phyloP scores from a whole-genome alignment of 176 grass and related monocot species.

The Lolium perenne region DNA sequence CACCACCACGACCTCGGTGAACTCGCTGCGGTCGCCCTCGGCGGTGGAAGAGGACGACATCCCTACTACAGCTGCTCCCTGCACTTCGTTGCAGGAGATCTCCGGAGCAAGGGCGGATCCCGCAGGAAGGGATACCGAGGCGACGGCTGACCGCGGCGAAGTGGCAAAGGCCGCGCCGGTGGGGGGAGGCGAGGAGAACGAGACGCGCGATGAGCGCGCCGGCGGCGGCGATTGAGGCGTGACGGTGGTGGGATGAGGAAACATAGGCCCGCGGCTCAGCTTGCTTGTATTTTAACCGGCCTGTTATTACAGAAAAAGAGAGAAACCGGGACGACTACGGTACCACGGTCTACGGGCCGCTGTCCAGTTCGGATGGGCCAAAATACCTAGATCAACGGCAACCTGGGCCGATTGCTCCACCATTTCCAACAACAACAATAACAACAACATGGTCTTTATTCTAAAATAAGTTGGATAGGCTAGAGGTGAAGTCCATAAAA shows the following conservation, averaged over 20 bases:
- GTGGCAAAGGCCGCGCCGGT: background rate
- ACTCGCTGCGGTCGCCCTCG: conserved; percentile 22
- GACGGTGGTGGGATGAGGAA: background rate
- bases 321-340: background rate
- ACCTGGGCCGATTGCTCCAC: background rate
- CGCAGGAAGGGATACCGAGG: background rate
- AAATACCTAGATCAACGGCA: background rate
- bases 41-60: conserved; percentile 43
- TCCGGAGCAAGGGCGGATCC: background rate
- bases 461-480: too few relatives aligned
- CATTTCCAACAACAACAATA: too few relatives aligned
- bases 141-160: background rate
- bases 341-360: background rate
- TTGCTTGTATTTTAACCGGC: background rate
- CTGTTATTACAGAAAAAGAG: background rate
- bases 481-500: too few relatives aligned
- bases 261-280: background rate
- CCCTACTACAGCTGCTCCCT: background rate
- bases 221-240: background rate
- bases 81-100: background rate
- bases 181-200: background rate
- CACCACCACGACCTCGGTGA: conserved; percentile 81
- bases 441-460: too few relatives aligned
- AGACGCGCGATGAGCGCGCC: background rate
- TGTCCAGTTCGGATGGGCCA: background rate